Evolutionary conservation across 2,329 filamentous ascomycete genomes (phyloP).

Genomic region (Aspergillus novoparasiticus): DNA sequence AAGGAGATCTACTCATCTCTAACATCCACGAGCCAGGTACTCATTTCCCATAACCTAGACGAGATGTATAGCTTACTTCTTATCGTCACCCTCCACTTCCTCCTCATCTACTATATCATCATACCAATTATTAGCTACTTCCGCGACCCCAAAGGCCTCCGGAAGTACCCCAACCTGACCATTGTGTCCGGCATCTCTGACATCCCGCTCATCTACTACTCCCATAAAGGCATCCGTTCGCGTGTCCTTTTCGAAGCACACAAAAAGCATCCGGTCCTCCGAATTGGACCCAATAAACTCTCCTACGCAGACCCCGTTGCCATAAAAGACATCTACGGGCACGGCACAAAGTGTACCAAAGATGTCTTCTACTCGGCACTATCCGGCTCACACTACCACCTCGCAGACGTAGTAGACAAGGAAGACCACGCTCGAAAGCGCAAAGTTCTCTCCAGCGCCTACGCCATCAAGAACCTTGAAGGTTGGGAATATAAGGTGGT

Average conservation of each 20-base stretch:
- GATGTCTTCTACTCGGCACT: conserved; percentile 35
- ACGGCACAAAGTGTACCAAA: conserved; percentile 39
- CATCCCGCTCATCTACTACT: conserved; percentile 20
- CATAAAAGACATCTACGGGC: conserved; percentile 43
- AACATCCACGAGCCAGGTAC: neutral
- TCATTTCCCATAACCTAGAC: neutral
- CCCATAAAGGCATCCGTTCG: conserved; percentile 27
- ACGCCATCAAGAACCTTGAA: conserved; percentile 44
- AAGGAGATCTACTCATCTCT: neutral
- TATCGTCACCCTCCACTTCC: neutral
- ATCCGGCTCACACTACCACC: conserved; percentile 35
- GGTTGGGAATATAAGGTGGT: conserved; percentile 46
- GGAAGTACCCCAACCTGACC: conserved; percentile 20
- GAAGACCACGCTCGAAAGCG: conserved; percentile 42
- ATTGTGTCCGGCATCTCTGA: conserved; percentile 19
- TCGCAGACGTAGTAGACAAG: conserved; percentile 44
- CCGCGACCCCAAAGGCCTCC: conserved; percentile 22
- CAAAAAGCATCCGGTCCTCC: conserved; percentile 22
- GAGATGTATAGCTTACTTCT: conserved; percentile 1
- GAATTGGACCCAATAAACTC: conserved; percentile 21
- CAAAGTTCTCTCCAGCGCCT: conserved; percentile 42
- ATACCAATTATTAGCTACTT: conserved; percentile 19
- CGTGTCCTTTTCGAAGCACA: conserved; percentile 23
- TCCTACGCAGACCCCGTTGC: conserved; percentile 19
- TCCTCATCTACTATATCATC: conserved; percentile 11